Base-by-base conservation (phyloP, 129 eudicot species). In the Flaveria robusta region DNA sequence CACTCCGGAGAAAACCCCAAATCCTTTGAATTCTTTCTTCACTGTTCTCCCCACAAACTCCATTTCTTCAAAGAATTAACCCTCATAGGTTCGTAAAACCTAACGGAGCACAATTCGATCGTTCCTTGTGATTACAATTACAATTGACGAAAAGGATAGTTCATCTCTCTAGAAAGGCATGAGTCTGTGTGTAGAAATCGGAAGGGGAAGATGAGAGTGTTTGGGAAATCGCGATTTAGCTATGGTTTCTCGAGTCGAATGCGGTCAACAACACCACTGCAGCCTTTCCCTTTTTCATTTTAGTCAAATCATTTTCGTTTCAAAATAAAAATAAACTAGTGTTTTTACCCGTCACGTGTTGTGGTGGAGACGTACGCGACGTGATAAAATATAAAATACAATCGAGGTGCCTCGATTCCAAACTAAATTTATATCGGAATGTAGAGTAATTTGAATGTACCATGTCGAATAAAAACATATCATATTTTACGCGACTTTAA, bases 41-140 rank as follows among this genome's bases (percentile, higher is more conserved):
- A 90, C 87, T 45, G 34, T 71, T 68, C 85, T 86, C 29, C 97
- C 93, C 46, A 92, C 81, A 29, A 74, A 87, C 78, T 92, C 96
- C 97, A 86, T 88, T 70, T 81, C 72, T 47, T 79, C 7, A 34
- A 34, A 34, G 39, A 34, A 34, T 34, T 34, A 34, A 34, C 39
- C 39, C 39, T 34, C 77, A 78, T 78, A 59, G 47, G 70, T 69
- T 60, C 39, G 7, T 11, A 56, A 54, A 54, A 19, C 27, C 62
- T 55, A 19, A 0, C 26, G 27, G 27, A 19, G 27, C 62, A 55
- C 27, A 16, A 51, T 51, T 51, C 23, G 2, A 51, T 5, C 10
- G 5, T 4, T n/a, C 10, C 10, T n/a, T 51, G 3, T 16, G 58
- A 51, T 51, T 16, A 51, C 62, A 19, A 2, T 18, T 19, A 6